Evolutionary conservation across 345 rosid genomes (phyloP).

Genomic region (Cochlearia excelsa): DNA sequence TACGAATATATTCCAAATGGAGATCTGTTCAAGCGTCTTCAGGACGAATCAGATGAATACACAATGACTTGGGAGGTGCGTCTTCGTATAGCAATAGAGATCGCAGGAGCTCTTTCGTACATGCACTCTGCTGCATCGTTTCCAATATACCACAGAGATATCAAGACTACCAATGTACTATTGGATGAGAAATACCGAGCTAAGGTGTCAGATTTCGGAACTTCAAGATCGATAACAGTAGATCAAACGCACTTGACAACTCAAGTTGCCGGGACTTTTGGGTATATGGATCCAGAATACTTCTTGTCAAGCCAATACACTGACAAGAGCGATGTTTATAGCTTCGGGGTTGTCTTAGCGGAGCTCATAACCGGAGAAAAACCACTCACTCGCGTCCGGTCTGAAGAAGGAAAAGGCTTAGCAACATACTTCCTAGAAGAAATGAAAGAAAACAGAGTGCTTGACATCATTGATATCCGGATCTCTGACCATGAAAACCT

Average conservation of each 20-base stretch:
- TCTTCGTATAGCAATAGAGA: slow-evolving; percentile 36
- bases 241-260: slow-evolving; percentile 37
- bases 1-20: slow-evolving; percentile 42
- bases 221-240: slow-evolving; percentile 39
- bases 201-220: slow-evolving; percentile 48
- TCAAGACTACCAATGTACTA: slow-evolving; percentile 42
- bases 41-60: slow-evolving; percentile 12
- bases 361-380: slow-evolving; percentile 59
- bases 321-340: slow-evolving; percentile 42
- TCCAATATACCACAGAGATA: slow-evolving; percentile 43
- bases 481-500: neutral
- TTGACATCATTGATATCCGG: slow-evolving; percentile 30
- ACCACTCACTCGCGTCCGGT: slow-evolving; percentile 17
- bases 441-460: slow-evolving; percentile 22
- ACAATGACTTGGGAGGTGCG: slow-evolving; percentile 41
- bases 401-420: slow-evolving; percentile 25
- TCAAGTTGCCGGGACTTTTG: slow-evolving; percentile 23
- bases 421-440: slow-evolving; percentile 31
- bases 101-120: slow-evolving; percentile 35
- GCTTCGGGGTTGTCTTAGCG: slow-evolving; percentile 74
- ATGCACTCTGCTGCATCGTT: slow-evolving; percentile 38
- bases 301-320: slow-evolving; percentile 25
- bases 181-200: slow-evolving; percentile 35
- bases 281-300: slow-evolving; percentile 34
- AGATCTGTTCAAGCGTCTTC: slow-evolving; percentile 41